Percentiles rank a stretch among this genome's conserved stretches.
Evolutionary conservation across 2,329 filamentous ascomycete genomes (phyloP).

Genomic region (Emergomyces orientalis): DNA sequence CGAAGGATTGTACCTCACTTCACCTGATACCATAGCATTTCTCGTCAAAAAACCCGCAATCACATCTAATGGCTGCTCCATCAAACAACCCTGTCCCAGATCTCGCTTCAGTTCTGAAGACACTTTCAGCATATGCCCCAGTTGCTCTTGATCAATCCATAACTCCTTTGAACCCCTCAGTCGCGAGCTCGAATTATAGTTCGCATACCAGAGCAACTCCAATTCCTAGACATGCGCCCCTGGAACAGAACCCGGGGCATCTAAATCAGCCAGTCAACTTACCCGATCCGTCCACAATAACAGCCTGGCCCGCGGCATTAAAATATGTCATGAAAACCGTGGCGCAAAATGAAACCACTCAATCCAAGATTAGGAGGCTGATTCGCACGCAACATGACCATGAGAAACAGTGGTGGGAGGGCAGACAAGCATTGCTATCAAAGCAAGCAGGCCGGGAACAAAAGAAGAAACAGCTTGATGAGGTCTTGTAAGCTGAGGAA

Average conservation of each 20-base stretch:
- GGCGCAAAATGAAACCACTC: constrained; percentile 36
- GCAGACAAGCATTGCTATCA: constrained; percentile 42
- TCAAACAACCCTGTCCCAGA: constrained; percentile 25
- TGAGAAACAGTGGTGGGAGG: constrained; percentile 52
- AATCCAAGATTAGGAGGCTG: constrained; percentile 45
- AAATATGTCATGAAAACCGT: constrained; percentile 44
- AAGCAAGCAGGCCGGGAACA: constrained; percentile 45
- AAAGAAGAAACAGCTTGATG: constrained; percentile 46
- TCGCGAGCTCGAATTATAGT: constrained; percentile 4
- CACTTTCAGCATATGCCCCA: constrained; percentile 31
- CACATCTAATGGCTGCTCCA: constrained; percentile 10
- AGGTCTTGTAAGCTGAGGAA: constrained; percentile 41
- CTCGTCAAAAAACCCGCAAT: constrained; percentile 1
- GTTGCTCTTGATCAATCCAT: constrained; percentile 10
- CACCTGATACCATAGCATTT: neutral
- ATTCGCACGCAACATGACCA: constrained; percentile 55
- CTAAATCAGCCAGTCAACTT: neutral
- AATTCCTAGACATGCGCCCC: neutral
- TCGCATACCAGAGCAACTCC: constrained; percentile 6
- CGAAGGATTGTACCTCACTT: neutral
- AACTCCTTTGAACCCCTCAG: neutral
- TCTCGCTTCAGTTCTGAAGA: constrained; percentile 34
- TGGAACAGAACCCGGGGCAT: neutral
- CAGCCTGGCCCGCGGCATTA: constrained; percentile 44
- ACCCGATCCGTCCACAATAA: constrained; percentile 39